Evolutionary conservation across 768 basidiomycete species (phyloP).

Genomic region (Collybiopsis luxurians): DNA sequence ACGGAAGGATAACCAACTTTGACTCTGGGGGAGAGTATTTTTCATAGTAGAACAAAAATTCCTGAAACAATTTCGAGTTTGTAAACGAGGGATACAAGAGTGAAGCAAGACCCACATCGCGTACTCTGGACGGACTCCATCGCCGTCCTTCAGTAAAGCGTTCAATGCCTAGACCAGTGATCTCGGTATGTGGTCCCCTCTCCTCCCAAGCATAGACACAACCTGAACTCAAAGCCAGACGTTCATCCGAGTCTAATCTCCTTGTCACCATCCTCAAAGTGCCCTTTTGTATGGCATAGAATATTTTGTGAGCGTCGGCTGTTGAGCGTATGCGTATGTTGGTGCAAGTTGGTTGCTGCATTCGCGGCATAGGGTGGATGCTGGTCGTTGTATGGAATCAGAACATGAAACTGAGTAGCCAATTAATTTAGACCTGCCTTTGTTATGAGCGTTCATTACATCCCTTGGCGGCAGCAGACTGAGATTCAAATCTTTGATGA

Average conservation of each 20-base stretch:
- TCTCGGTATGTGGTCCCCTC: constrained; percentile 67
- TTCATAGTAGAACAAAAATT: constrained; percentile 85
- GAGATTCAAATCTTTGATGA: constrained; percentile 18
- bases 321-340: constrained; percentile 75
- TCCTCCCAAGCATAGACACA: constrained; percentile 57
- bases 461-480: too few species aligned
- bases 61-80: constrained; percentile 39
- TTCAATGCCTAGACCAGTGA: constrained; percentile 79
- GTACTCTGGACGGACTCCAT: constrained; percentile 82
- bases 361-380: constrained; percentile 23
- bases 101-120: constrained; percentile 49
- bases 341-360: constrained; percentile 73
- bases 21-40: constrained; percentile 54
- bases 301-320: constrained; percentile 78
- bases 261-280: constrained; percentile 71
- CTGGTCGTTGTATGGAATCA: too few species aligned
- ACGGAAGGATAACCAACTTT: constrained; percentile 36
- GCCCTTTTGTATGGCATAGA: constrained; percentile 65
- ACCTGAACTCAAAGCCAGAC: constrained; percentile 51
- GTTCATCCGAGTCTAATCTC: constrained; percentile 76
- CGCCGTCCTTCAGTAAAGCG: constrained; percentile 81
- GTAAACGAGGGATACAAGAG: neutral
- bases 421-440: constrained; percentile 11
- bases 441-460: neutral
- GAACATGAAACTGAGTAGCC: too few species aligned